Evolutionary conservation across 192 early-diverging fungal species (phyloP), one percentile per base, ranked within the genome.

Genomic region (Podila horticola): DNA sequence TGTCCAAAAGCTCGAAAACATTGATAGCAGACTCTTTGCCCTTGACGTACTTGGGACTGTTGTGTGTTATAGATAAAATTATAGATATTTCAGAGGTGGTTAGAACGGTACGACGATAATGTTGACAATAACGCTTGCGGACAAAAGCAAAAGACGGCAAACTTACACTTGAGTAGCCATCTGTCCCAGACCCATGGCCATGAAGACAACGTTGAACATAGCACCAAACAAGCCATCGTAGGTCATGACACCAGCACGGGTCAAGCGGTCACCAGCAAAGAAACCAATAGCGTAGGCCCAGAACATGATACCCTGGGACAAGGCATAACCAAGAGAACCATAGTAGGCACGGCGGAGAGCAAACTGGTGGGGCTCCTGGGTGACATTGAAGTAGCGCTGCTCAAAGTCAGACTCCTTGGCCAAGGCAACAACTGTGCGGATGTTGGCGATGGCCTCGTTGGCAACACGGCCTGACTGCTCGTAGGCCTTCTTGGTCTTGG

Each of bases 361-460:
- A 66, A 71, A 82, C 3, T 51, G n/a, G 66, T 91, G 84, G 36
- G 86, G 86, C 19, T 62, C 71, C 52, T 84, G 60, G 66, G 87
- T 87, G 26, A 85, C 82, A 17, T 84, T 62, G 69, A 57, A 70
- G 65, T 85, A 79, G n/a, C 69, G 74, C 20, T 82, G 58, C 67
- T 77, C 74, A 33, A 90, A 84, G 26, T 59, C 59, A 13, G 72
- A 26, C 10, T 74, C 82, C 58, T 90, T 89, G 49, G 82, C 94
- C 69, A 95, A 90, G 41, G 92, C 90, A 24, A 91, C 90, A 5
- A 97, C 93, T 0, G 97, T 99, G 48, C 92, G 87, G 74, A 99
- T 94, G 71, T 90, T 90, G 71, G 89, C 83, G 69, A 99, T 92
- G 36, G 92, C 87, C 75, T 99, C 97, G 64, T 92, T 92, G 2